phyloP scores from a whole-genome alignment of 2,329 filamentous ascomycete species.

The Coleophoma crateriformis region DNA sequence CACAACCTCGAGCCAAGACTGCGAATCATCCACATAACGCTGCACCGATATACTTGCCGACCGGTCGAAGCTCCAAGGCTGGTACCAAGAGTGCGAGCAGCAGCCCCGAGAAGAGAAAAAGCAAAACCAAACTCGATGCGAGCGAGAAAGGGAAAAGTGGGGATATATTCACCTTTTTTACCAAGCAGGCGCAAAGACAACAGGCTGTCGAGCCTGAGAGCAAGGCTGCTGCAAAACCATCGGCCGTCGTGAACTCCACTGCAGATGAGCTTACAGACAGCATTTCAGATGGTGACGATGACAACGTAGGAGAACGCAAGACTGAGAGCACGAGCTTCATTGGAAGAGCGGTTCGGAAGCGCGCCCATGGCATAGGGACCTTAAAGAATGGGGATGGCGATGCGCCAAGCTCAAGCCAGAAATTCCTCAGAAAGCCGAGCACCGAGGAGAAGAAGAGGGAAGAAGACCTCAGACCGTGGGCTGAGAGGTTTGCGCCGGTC shows the following conservation, averaged over 20 bases:
- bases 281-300: conserved; percentile 50
- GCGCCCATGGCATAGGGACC: conserved; percentile 35
- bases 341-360: conserved; percentile 48
- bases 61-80: conserved; percentile 18
- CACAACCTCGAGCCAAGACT: conserved; percentile 18
- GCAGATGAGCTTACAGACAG: conserved; percentile 27
- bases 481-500: conserved; percentile 72
- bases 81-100: conserved; percentile 29
- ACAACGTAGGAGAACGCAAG: conserved; percentile 46
- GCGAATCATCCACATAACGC: conserved; percentile 21
- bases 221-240: conserved; percentile 10
- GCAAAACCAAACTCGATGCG: conserved; percentile 31
- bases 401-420: conserved; percentile 36
- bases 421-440: conserved; percentile 38
- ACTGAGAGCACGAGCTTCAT: conserved; percentile 48
- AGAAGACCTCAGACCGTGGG: conserved; percentile 72
- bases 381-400: conserved; percentile 17
- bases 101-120: conserved; percentile 38
- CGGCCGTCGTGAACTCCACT: conserved; percentile 41
- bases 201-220: conserved; percentile 11
- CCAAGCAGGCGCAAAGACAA: conserved; percentile 50
- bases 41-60: conserved; percentile 20
- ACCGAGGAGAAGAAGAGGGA: conserved; percentile 24
- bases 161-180: conserved; percentile 55
- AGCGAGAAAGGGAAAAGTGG: conserved; percentile 46